Percentiles rank a stretch among this genome's conserved stretches.
Conservation (phyloP, 768 basidiomycete species). For the Neoboletus magnificus region DNA sequence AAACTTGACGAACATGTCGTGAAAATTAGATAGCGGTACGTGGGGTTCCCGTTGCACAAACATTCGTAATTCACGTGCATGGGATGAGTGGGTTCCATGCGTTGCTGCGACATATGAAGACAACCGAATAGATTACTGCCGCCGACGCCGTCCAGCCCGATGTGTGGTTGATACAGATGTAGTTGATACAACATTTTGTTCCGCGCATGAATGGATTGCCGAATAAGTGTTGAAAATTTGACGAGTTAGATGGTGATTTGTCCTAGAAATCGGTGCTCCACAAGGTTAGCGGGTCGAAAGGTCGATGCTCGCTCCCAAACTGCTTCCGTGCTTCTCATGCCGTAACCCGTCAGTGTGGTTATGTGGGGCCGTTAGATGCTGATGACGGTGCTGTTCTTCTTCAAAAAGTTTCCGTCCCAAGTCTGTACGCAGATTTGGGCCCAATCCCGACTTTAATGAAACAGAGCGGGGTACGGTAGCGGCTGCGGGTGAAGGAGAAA, state of each 20-base stretch:
- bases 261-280: slow-evolving; percentile 1
- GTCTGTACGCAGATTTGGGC: slow-evolving; percentile 57
- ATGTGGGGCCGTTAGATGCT: slow-evolving; percentile 14
- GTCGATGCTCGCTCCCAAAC: slow-evolving; percentile 31
- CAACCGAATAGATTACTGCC: slow-evolving; percentile 31
- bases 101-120: slow-evolving; percentile 26
- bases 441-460: slow-evolving; percentile 32
- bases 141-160: slow-evolving; percentile 21
- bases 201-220: slow-evolving; percentile 23
- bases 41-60: slow-evolving; percentile 19
- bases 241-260: slow-evolving; percentile 12
- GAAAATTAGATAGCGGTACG: slow-evolving; percentile 15
- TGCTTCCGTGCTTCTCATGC: slow-evolving; percentile 24
- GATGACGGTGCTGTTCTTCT: slow-evolving; percentile 57
- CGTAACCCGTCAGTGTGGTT: slow-evolving; percentile 22
- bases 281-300: slow-evolving; percentile 27
- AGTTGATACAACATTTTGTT: slow-evolving; percentile 34
- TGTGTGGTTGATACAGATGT: slow-evolving; percentile 34
- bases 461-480: slow-evolving; percentile 31
- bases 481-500: slow-evolving; percentile 60
- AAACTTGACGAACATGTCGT: slow-evolving; percentile 13
- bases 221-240: slow-evolving; percentile 18
- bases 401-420: slow-evolving; percentile 68
- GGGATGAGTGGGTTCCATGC: slow-evolving; percentile 18
- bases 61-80: slow-evolving; percentile 27